A percentile compares a stretch with the other conserved stretches of the same genome.
These are phyloP conservation scores for Scenedesmus sp. DNA, from an alignment of 163 green algal genomes.

Conservation along the genomic window DNA sequence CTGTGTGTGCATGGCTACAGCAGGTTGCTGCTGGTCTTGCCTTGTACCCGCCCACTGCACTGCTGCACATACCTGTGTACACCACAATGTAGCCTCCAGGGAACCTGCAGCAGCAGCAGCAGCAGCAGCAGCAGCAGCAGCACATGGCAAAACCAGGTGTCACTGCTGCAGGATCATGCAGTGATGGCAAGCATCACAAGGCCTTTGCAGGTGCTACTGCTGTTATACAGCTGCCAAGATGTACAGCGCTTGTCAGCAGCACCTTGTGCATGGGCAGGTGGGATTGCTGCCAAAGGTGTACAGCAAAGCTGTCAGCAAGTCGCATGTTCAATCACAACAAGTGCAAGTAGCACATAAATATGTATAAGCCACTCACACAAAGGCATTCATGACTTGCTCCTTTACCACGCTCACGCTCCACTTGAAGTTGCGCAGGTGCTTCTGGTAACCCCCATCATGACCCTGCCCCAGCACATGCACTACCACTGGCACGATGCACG, in stretches of 20 bases:
- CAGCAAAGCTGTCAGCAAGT: too few species aligned
- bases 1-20: background rate
- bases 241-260: too few species aligned
- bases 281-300: too few species aligned
- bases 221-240: too few species aligned
- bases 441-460: conserved; percentile 43
- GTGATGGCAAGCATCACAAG: too few species aligned
- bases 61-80: conserved; percentile 46
- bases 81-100: conserved; percentile 53
- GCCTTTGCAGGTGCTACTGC: too few species aligned
- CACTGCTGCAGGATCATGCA: too few species aligned
- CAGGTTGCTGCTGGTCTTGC: background rate
- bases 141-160: too few species aligned
- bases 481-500: background rate
- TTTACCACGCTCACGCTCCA: conserved; percentile 50
- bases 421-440: conserved; percentile 48
- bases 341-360: too few species aligned
- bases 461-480: background rate
- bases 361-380: conserved; percentile 28
- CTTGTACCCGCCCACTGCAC: background rate
- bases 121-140: background rate
- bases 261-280: too few species aligned
- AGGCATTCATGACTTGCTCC: conserved; percentile 52
- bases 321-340: too few species aligned
- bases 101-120: conserved; percentile 3